Base-by-base conservation (phyloP, 345 rosid genomes). In the Brassica incana region DNA sequence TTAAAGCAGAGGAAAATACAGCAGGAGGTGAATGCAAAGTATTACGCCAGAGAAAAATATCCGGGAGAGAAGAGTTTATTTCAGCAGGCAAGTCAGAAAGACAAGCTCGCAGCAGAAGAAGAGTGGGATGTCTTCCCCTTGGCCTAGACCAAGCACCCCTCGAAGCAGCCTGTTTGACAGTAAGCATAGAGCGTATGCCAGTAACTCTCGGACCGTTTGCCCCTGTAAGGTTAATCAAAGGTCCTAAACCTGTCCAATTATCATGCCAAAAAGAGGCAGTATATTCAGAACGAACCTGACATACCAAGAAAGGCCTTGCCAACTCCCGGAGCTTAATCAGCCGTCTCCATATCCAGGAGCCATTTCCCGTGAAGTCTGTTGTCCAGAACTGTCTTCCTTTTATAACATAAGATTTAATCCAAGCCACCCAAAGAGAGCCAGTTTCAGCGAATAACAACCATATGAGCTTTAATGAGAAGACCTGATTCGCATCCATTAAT, bases 331-430 rank as follows among this genome's bases (percentile, higher is more conserved):
- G 1, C 25, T 56, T 56, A 3, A 16, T 6, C 3, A 54, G 6
- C 3, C 8, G 2, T 18, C 3, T 56, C 61, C 61, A 56, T 0
- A 56, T 56, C 61, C 25, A 56, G 2, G 10, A 6, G 2, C 61
- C 27, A 1, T 8, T 6, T 0, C 1, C 1, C 2, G 0, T 8
- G 3, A 6, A 2, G 1, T 54, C 60, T 0, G 8, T 0, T 0
- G 3, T 2, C 60, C 60, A 54, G 3, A 54, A 54, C 2, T 1
- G 8, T 6, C 60, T 16, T 3, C 25, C 60, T 2, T 20, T 0
- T n/a, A 6, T 15, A 18, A 54, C 7, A 1, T 6, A 36, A 36
- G 40, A 36, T 16, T 15, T 5, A 15, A 16, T 1, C 60, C 60
- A 54, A 1, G 60, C 23, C 1, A 54, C 25, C 60, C 60, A 54